phyloP scores from a whole-genome alignment of 2,329 filamentous ascomycete genomes.

The Aureobasidium melanogenum region DNA sequence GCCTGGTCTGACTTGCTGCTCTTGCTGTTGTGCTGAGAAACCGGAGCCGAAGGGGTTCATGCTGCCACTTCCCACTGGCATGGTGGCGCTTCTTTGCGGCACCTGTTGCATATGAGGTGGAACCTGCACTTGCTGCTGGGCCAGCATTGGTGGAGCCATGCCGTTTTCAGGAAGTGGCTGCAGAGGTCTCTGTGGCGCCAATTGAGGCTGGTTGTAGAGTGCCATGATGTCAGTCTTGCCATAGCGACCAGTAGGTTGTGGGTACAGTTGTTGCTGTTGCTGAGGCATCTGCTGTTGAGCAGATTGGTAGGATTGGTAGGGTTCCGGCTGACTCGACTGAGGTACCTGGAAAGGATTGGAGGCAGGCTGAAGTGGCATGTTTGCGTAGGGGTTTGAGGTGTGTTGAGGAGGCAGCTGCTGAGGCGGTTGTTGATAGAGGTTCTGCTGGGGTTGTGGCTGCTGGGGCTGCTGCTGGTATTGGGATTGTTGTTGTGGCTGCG shows the following conservation, averaged over 20 bases:
- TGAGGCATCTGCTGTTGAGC: conserved; percentile 15
- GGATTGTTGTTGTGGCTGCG: conserved; percentile 17
- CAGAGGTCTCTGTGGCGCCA: conserved; percentile 35
- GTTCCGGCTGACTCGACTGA: conserved; percentile 1
- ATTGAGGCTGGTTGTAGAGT: conserved; percentile 57
- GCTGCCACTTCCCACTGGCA: conserved; percentile 23
- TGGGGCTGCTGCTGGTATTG: conserved; percentile 16
- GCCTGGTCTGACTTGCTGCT: conserved; percentile 17
- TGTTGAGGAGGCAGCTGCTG: conserved; percentile 20
- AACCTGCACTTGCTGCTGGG: conserved; percentile 20
- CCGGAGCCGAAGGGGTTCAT: conserved; percentile 24
- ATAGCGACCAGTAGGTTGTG: conserved; percentile 32
- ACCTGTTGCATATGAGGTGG: conserved; percentile 13
- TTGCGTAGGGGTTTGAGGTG: conserved; percentile 16
- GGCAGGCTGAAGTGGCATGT: conserved; percentile 8
- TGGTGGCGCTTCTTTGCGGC: conserved; percentile 30
- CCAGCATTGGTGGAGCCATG: conserved; percentile 15
- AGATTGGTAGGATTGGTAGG: conserved; percentile 19
- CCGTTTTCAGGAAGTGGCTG: conserved; percentile 28
- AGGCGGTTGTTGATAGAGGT: conserved; percentile 17
- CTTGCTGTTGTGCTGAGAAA: conserved; percentile 14
- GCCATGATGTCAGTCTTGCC: conserved; percentile 70
- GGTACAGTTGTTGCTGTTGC: conserved; percentile 28
- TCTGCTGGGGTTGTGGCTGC: conserved; percentile 26
- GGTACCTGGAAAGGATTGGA: conserved; percentile 1